Evolutionary conservation across 164 flowering plant species (phyloP), one percentile per base, ranked within the genome.

Genomic region (Berberis thunbergii): DNA sequence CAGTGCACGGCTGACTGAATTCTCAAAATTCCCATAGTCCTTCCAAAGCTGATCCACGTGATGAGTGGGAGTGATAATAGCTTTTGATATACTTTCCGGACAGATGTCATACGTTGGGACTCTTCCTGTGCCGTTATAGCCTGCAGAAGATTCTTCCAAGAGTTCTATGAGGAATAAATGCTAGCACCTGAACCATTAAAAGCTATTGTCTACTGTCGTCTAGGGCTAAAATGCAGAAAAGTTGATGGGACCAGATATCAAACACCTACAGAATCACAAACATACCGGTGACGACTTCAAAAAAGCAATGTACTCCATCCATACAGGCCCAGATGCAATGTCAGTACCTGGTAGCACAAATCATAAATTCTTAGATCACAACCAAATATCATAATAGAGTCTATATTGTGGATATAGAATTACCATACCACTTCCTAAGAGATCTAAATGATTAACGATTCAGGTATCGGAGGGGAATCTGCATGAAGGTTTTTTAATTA

Each of bases 31-130:
- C 63, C 91, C 99, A 72, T 91, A 94, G 53, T 94, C 97, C 76
- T 77, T 91, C 99, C 99, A 94, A 13, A 91, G 89, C 64, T 91
- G 97, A 62, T 94, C 99, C 70, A 94, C 79, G 66, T 91, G 93
- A 74, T 94, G 96, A 49, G 87, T 88, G 13, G 97, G 97, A 64
- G 89, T 94, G 41, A 94, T 77, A 72, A 94, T 83, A 70, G 99
- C 99, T 70, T 73, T 64, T 94, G 99, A 62, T 88, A 94, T 52
- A 72, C 82, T 83, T 94, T 94, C 26, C 99, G 81, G 13, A 89
- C 69, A 45, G 89, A 78, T 72, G 81, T 87, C 96, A 90, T 91
- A 48, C 95, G 73, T 41, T 85, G 96, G 41, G 97, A 82, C 70
- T 91, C 98, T 71, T 88, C 99, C 65, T 81, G 92, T 38, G 85